A percentile compares a stretch with the other conserved stretches of the same genome.
Conservation (phyloP, 169 alveolate species). For the Eimeria mitis region DNA sequence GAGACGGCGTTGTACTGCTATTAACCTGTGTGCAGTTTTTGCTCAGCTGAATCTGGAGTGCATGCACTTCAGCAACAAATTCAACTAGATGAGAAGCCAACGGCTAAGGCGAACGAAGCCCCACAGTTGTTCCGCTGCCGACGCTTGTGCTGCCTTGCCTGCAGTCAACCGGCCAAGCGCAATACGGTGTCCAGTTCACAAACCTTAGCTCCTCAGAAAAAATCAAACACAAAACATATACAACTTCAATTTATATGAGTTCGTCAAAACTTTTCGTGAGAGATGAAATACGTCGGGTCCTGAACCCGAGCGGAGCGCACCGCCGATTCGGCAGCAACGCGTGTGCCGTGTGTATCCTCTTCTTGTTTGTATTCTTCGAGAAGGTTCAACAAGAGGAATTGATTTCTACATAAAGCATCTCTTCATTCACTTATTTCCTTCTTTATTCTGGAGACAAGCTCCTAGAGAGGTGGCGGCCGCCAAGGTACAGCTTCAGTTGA, state of each 20-base stretch:
- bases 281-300: no score
- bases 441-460: not conserved
- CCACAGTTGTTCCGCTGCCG: not conserved
- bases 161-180: not conserved
- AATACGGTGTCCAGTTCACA: no score
- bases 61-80: not conserved
- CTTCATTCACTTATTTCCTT: not conserved
- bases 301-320: not conserved
- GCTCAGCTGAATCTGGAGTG: not conserved
- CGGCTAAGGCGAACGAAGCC: not conserved
- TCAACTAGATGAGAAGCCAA: not conserved
- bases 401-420: not conserved
- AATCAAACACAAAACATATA: no score
- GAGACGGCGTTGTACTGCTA: not conserved
- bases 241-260: no score
- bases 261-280: no score
- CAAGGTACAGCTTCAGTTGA: not conserved
- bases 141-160: not conserved
- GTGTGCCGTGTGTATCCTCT: not conserved
- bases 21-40: not conserved
- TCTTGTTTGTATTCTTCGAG: not conserved
- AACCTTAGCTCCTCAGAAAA: no score
- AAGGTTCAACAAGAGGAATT: no score
- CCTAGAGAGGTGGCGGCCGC: not conserved
- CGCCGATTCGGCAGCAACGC: not conserved